These are phyloP conservation scores for Vigna angularis DNA, from an alignment of 306 rosid species.

Conservation along the genomic window DNA sequence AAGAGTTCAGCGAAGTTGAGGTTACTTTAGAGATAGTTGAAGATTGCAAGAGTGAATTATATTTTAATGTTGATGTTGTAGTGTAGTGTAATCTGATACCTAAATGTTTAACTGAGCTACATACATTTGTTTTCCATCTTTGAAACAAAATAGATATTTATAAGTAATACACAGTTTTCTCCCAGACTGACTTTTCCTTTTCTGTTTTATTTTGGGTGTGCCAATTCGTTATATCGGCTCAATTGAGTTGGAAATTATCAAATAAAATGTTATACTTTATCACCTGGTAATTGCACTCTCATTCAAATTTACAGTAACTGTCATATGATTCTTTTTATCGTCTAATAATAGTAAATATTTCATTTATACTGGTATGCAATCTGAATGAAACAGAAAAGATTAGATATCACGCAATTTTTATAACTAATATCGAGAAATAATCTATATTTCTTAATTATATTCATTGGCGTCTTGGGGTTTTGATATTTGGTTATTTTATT, in stretches of 20 bases:
- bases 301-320: no score
- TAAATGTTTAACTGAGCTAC: constrained; percentile 17
- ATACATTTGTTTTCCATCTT: constrained; percentile 2
- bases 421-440: no score
- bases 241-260: constrained; percentile 9
- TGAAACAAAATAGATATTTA: constrained; percentile 45
- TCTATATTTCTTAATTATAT: no score
- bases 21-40: constrained; percentile 42
- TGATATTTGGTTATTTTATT: no score
- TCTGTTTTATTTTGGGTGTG: not conserved
- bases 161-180: constrained; percentile 26
- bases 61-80: constrained; percentile 32
- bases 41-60: constrained; percentile 52
- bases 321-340: no score
- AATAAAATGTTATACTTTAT: not conserved
- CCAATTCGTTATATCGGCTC: not conserved
- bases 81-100: constrained; percentile 42
- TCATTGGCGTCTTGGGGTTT: no score
- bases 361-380: no score
- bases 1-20: constrained; percentile 35
- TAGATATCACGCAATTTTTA: no score
- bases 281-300: no score
- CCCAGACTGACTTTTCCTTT: not conserved
- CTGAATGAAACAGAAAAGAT: no score
- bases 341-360: no score